Evolutionary conservation across 352 stramenopile genomes (phyloP), one percentile per base, ranked within the genome.

Genomic region (Phytophthora constricta): DNA sequence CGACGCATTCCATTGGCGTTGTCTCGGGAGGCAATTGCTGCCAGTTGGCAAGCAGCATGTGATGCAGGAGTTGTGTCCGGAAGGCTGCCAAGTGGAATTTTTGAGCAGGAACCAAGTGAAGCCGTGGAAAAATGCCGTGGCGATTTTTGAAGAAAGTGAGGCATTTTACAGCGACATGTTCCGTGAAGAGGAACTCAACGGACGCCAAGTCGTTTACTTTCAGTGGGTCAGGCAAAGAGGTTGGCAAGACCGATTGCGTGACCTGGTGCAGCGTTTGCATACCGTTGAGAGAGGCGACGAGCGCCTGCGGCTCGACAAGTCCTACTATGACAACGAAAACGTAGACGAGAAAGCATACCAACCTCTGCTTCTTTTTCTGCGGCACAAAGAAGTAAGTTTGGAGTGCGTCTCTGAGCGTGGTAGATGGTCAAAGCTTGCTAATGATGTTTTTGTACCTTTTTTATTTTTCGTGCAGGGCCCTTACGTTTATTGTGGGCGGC

Each of bases 401-500:
- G 5, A 27, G 5, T 45, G 27, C 8, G 14, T 5, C 14, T 37
- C 31, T 13, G 31, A 13, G 31, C 31, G 31, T 37, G 31, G 31
- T 37, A 11, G n/a, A 28, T 39, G 1, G 10, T n/a, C n/a, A n/a
- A n/a, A n/a, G n/a, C n/a, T n/a, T n/a, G n/a, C n/a, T n/a, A 28
- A 46, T 34, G 20, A 19, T 22, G 19, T 23, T 14, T 17, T 31
- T 62, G 2, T 54, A 1, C 39, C 2, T 59, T 63, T 8, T 23
- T 45, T 48, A 1, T 8, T 59, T 3, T 25, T 59, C 20, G 4
- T 17, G 2, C 50, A 83, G 42, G 79, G 82, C 0, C 76, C 84
- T 0, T 90, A 89, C 72, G 78, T 93, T 22, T 93, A 93, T 70
- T 89, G 79, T 50, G 84, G 84, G 1, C 80, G 76, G 3, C 72